Conservation (phyloP, 768 basidiomycete genomes). For the Agaricus blazei region DNA sequence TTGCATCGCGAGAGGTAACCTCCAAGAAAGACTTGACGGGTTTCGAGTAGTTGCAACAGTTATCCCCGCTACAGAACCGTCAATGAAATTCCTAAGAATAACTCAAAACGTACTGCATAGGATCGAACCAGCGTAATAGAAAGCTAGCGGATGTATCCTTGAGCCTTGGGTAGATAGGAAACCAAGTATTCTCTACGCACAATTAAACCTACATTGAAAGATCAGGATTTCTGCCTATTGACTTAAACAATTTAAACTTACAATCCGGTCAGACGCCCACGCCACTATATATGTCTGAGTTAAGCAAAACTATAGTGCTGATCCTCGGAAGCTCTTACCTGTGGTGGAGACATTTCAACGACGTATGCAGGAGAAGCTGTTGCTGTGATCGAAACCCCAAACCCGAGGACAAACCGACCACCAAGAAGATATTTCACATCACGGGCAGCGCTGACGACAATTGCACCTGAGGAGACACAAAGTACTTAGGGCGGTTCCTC, state of each 20-base stretch:
- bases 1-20: slow-evolving; percentile 49
- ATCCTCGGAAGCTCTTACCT: slow-evolving; percentile 21
- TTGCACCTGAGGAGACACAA: slow-evolving; percentile 25
- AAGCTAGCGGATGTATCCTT: slow-evolving; percentile 23
- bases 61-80: slow-evolving; percentile 29
- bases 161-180: neutral
- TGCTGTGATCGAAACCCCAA: slow-evolving; percentile 44
- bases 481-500: neutral
- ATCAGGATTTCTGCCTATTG: neutral
- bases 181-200: slow-evolving; percentile 13
- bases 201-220: slow-evolving; percentile 25
- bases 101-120: slow-evolving; percentile 29
- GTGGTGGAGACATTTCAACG: slow-evolving; percentile 56
- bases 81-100: neutral
- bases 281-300: slow-evolving; percentile 27
- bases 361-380: slow-evolving; percentile 44
- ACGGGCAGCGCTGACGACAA: slow-evolving; percentile 41
- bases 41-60: slow-evolving; percentile 36
- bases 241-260: slow-evolving; percentile 22
- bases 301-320: neutral
- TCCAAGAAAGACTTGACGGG: slow-evolving; percentile 34
- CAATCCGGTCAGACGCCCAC: slow-evolving; percentile 46
- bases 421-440: slow-evolving; percentile 41
- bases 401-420: slow-evolving; percentile 49
- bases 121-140: slow-evolving; percentile 41